Evolutionary conservation across 129 eudicot genomes (phyloP), one percentile per base, ranked within the genome.

Genomic region (Lonicera japonica): DNA sequence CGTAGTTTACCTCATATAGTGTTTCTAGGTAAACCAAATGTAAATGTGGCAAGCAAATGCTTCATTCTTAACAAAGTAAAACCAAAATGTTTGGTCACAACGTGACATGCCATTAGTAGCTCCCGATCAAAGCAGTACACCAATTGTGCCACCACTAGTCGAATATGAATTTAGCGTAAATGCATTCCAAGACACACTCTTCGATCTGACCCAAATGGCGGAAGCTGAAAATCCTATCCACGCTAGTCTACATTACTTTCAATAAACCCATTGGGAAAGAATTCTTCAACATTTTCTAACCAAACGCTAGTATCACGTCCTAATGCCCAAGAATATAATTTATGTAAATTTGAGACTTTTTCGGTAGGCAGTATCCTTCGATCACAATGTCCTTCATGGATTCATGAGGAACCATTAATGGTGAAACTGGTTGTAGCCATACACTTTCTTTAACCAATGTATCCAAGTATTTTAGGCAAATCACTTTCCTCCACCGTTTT

Each of bases 41-140:
- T n/a, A n/a, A n/a, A n/a, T 29, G 36, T 29, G 6, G 50, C 50
- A 43, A 43, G 50, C 16, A 62, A 62, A 12, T 41, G 24, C 24
- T 62, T 62, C n/a, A 54, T 38, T 23, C n/a, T 62, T 13, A 54
- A 16, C 67, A 62, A 17, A 1, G 25, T 11, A 4, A 64, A 11
- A 3, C 69, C 69, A 20, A 50, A 64, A 39, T 64, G 14, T 38
- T 64, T 58, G 5, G 5, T 64, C 45, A 1, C 29, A 34, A 3
- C 20, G 58, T 0, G 21, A 23, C 58, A 41, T 50, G 18, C 23
- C 58, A 47, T 21, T 20, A 58, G 58, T 18, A 64, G 23, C 45
- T 23, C 20, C 69, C 58, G 47, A 12, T 64, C 58, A 50, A 64
- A 64, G 25, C 69, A 64, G 25, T 64, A 58, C 45, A 64, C 69